A percentile compares a stretch with the other conserved stretches of the same genome.
Conservation (phyloP, 306 rosid genomes). For the Pyrus bretschneideri region DNA sequence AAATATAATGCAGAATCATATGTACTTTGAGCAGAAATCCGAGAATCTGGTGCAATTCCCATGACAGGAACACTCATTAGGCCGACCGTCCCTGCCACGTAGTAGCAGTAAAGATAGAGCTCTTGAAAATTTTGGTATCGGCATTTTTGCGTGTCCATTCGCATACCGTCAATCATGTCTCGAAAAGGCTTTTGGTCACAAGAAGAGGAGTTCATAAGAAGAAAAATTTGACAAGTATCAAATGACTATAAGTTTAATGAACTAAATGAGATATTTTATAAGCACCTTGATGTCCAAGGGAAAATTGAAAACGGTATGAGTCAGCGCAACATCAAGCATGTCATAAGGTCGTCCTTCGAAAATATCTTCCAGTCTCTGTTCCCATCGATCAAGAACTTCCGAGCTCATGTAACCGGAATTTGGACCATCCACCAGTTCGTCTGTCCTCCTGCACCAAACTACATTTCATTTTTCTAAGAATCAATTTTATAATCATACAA, state of each 20-base stretch:
- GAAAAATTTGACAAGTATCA: not conserved
- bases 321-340: slow-evolving; percentile 69
- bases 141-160: slow-evolving; percentile 70
- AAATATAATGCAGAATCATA: slow-evolving; percentile 63
- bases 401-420: slow-evolving; percentile 61
- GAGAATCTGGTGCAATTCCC: slow-evolving; percentile 74
- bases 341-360: slow-evolving; percentile 75
- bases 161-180: slow-evolving; percentile 90
- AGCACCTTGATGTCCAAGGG: slow-evolving; percentile 73
- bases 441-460: slow-evolving; percentile 98
- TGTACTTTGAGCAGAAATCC: slow-evolving; percentile 40
- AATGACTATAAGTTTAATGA: not conserved
- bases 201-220: not conserved
- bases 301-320: slow-evolving; percentile 54
- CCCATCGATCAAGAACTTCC: slow-evolving; percentile 85
- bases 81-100: slow-evolving; percentile 92
- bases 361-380: slow-evolving; percentile 61
- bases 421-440: slow-evolving; percentile 83
- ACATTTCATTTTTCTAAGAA: not conserved
- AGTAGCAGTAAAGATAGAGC: slow-evolving; percentile 80
- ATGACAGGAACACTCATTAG: slow-evolving; percentile 81
- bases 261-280: not conserved
- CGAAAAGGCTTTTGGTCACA: slow-evolving; percentile 47
- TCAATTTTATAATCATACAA: not conserved
- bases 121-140: slow-evolving; percentile 61